phyloP scores from a whole-genome alignment of 2,329 filamentous ascomycete species.

The Endocalyx cinctus region DNA sequence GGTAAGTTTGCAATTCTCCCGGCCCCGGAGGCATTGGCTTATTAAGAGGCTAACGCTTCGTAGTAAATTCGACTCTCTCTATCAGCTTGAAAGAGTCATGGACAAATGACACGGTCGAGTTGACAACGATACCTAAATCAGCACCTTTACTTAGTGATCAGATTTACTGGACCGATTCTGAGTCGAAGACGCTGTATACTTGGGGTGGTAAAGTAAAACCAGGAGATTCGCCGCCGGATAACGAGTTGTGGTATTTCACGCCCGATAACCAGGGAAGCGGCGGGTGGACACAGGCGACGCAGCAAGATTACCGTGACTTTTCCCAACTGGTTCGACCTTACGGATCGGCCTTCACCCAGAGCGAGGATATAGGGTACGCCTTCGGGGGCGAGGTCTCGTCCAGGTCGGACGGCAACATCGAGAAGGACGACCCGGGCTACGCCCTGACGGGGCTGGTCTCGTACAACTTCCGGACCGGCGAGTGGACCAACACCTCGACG shows the following conservation, averaged over 20 bases:
- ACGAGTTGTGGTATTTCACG: slow-evolving; percentile 28
- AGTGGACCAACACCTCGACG: slow-evolving; percentile 28
- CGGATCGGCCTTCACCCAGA: slow-evolving; percentile 22
- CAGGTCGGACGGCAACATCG: slow-evolving; percentile 19
- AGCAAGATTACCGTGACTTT: slow-evolving; percentile 26
- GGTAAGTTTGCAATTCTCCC: slow-evolving; percentile 12
- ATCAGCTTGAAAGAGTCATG: slow-evolving; percentile 28
- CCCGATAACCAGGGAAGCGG: slow-evolving; percentile 28
- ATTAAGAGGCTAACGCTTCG: slow-evolving; percentile 8
- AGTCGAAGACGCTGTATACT: slow-evolving; percentile 25
- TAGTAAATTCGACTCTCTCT: slow-evolving; percentile 31
- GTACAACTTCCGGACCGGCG: slow-evolving; percentile 25
- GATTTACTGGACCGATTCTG: slow-evolving; percentile 28
- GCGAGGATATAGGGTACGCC: slow-evolving; percentile 23
- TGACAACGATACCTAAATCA: slow-evolving; percentile 24
- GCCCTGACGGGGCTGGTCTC: slow-evolving; percentile 26
- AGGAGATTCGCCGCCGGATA: slow-evolving; percentile 14
- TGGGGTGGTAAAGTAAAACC: slow-evolving; percentile 28
- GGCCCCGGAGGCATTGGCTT: not conserved
- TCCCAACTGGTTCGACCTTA: slow-evolving; percentile 30
- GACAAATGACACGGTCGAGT: slow-evolving; percentile 28
- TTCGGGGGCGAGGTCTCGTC: slow-evolving; percentile 25
- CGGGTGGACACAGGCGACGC: slow-evolving; percentile 23
- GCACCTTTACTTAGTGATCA: slow-evolving; percentile 26
- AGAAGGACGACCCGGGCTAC: slow-evolving; percentile 17